A percentile compares a stretch with the other conserved stretches of the same genome.
Evolutionary conservation across 768 basidiomycete species (phyloP).

Genomic region (Suillus ampliporus): DNA sequence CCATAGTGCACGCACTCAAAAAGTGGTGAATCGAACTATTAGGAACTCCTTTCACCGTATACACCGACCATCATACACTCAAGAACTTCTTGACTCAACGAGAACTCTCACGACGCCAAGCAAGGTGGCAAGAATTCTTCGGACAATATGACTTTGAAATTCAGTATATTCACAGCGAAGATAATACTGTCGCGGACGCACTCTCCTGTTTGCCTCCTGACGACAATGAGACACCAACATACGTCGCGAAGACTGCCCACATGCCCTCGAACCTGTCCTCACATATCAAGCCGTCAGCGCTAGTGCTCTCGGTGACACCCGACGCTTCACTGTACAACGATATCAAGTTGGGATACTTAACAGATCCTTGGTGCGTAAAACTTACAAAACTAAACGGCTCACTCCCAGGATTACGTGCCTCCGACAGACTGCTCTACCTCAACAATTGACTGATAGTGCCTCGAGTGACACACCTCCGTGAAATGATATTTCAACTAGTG

Average conservation of each 20-base stretch:
- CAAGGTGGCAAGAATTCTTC: slow-evolving; percentile 47
- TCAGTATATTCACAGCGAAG: slow-evolving; percentile 42
- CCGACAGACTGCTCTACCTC: slow-evolving; percentile 15
- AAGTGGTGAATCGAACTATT: not conserved
- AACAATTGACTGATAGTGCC: slow-evolving; percentile 20
- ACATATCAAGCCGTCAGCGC: too few species aligned
- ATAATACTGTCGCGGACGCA: slow-evolving; percentile 47
- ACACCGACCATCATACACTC: slow-evolving; percentile 35
- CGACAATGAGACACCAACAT: too few species aligned
- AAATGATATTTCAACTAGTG: slow-evolving; percentile 31
- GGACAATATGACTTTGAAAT: slow-evolving; percentile 42
- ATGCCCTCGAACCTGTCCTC: too few species aligned
- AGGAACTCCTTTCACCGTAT: slow-evolving; percentile 17
- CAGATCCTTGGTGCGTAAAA: slow-evolving; percentile 6
- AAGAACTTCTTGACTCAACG: slow-evolving; percentile 35
- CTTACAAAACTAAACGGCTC: slow-evolving; percentile 11
- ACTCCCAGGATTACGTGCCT: not conserved
- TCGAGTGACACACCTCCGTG: not conserved
- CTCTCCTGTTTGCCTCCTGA: slow-evolving; percentile 33
- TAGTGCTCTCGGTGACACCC: too few species aligned
- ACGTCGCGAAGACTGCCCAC: too few species aligned
- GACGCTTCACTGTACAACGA: not conserved
- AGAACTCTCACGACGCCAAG: slow-evolving; percentile 40
- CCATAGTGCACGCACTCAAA: slow-evolving; percentile 35
- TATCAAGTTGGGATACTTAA: slow-evolving; percentile 12